Percentiles rank a stretch among this genome's conserved stretches.
These are phyloP conservation scores for Stephanodiscus triporus DNA, from an alignment of 108 stramenopile genomes.

Conservation along the genomic window DNA sequence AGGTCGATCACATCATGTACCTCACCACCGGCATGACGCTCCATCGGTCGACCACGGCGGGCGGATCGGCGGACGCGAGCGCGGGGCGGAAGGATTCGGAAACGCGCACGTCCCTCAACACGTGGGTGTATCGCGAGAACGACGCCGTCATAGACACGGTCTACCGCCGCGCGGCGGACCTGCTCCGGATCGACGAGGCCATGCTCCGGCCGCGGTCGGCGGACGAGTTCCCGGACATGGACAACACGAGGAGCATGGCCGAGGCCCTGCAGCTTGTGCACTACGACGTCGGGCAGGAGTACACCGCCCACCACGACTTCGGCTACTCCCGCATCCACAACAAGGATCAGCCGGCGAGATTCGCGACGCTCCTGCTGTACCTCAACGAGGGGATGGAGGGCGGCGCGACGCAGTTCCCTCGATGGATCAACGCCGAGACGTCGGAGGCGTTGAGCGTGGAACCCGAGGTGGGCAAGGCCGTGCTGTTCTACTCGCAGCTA, in stretches of 20 bases:
- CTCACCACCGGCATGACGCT: conserved; percentile 61
- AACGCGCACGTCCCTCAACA: conserved; percentile 78
- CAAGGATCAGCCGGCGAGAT: conserved; percentile 63
- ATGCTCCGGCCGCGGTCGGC: conserved; percentile 57
- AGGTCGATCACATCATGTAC: conserved; percentile 87
- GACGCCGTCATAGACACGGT: conserved; percentile 80
- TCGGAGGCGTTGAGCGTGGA: conserved; percentile 56
- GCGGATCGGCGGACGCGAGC: conserved; percentile 23
- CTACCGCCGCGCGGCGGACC: conserved; percentile 86
- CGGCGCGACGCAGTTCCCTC: conserved; percentile 81
- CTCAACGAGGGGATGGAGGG: conserved; percentile 77
- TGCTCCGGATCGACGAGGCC: conserved; percentile 84
- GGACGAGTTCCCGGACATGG: conserved; percentile 59
- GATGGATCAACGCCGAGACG: conserved; percentile 82
- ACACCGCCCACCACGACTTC: conserved; percentile 93
- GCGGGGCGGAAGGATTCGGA: too few species aligned
- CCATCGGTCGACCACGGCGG: conserved; percentile 57
- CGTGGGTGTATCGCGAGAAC: conserved; percentile 80
- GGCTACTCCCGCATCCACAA: conserved; percentile 60
- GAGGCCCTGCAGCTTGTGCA: conserved; percentile 91
- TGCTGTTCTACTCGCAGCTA: conserved; percentile 88
- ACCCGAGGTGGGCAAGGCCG: conserved; percentile 78
- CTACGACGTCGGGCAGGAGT: conserved; percentile 80
- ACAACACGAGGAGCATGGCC: conserved; percentile 51
- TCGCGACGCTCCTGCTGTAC: conserved; percentile 85